Conservation (phyloP, 2,329 filamentous ascomycete species). For the Apiospora rasikravindrae region DNA sequence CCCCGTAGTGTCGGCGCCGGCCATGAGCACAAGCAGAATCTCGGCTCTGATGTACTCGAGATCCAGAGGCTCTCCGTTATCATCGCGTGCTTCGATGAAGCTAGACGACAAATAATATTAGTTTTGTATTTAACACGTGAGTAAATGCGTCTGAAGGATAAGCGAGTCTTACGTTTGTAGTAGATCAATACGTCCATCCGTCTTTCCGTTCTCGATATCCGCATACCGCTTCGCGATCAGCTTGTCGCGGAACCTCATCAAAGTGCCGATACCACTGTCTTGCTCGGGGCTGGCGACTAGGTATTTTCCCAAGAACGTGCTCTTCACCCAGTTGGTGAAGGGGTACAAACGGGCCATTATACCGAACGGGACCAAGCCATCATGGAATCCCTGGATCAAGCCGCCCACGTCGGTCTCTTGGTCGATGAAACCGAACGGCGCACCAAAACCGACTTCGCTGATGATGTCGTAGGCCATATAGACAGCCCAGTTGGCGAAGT, state of each 20-base stretch:
- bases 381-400: slow-evolving; percentile 60
- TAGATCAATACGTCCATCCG: slow-evolving; percentile 52
- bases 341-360: slow-evolving; percentile 57
- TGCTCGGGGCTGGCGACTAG: slow-evolving; percentile 59
- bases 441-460: slow-evolving; percentile 60
- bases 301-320: slow-evolving; percentile 55
- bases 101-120: slow-evolving; percentile 34
- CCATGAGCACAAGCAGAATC: slow-evolving; percentile 55
- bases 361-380: slow-evolving; percentile 56
- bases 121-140: background rate
- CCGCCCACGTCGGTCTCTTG: slow-evolving; percentile 56
- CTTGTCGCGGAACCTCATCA: slow-evolving; percentile 63
- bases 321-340: slow-evolving; percentile 60
- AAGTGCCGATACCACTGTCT: slow-evolving; percentile 56
- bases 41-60: slow-evolving; percentile 59
- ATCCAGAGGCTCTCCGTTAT: slow-evolving; percentile 51
- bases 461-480: slow-evolving; percentile 65
- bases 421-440: slow-evolving; percentile 60
- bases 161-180: slow-evolving; percentile 51
- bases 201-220: slow-evolving; percentile 52
- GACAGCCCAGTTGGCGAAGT: slow-evolving; percentile 61
- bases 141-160: background rate
- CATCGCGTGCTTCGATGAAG: slow-evolving; percentile 50
- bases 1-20: slow-evolving; percentile 58
- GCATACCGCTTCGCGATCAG: slow-evolving; percentile 53